phyloP scores from a whole-genome alignment of 2,329 filamentous ascomycete species.

The Graphilbum fragrans region DNA sequence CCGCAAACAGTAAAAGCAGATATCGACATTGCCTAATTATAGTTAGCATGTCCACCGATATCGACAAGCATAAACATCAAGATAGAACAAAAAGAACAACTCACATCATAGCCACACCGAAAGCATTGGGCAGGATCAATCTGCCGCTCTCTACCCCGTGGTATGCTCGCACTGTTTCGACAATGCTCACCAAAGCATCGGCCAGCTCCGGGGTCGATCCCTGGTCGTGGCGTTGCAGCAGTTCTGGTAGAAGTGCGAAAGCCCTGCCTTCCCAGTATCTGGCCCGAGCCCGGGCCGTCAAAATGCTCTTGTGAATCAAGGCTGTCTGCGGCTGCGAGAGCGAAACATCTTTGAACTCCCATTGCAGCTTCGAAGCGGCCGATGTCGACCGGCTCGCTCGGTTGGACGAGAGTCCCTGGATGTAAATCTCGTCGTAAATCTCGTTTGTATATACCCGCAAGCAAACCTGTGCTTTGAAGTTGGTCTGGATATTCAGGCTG shows the following conservation, averaged over 20 bases:
- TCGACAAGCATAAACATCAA: background rate
- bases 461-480: conserved; percentile 5
- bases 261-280: conserved; percentile 8
- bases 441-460: conserved; percentile 4
- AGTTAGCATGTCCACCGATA: background rate
- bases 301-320: background rate
- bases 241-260: conserved; percentile 1
- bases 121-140: conserved; percentile 8
- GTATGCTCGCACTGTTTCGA: conserved; percentile 7
- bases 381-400: background rate
- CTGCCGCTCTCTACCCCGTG: conserved; percentile 4
- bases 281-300: conserved; percentile 4
- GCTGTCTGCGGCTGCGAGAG: background rate
- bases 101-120: conserved; percentile 8
- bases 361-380: conserved; percentile 1
- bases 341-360: conserved; percentile 1
- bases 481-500: background rate
- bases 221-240: conserved; percentile 1
- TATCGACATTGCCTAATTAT: conserved; percentile 10
- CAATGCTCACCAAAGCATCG: conserved; percentile 3
- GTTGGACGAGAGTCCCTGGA: background rate
- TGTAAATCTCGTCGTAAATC: conserved; percentile 4
- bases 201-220: background rate
- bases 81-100: background rate
- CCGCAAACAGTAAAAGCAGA: conserved; percentile 9